A percentile compares a stretch with the other conserved stretches of the same genome.
Evolutionary conservation across 1,284 basidiomycete genomes (phyloP).

Genomic region (Tilletia walkeri): DNA sequence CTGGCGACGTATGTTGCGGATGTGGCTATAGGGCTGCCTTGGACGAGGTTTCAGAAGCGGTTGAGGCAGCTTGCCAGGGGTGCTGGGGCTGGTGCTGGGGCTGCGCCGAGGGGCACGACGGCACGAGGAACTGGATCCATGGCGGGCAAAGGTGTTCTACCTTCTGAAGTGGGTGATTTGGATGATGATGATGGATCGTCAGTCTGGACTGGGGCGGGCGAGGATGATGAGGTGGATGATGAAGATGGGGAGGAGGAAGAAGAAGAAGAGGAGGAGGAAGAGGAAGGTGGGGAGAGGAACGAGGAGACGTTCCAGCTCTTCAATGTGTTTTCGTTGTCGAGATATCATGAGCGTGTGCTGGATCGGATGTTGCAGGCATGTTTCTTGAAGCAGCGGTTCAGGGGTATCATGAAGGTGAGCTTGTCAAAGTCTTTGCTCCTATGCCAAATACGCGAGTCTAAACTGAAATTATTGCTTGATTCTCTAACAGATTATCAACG

Average conservation of each 20-base stretch:
- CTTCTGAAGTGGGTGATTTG: neutral
- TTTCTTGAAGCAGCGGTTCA: slow-evolving; percentile 35
- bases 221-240: slow-evolving; percentile 23
- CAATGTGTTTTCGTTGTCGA: slow-evolving; percentile 40
- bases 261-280: slow-evolving; percentile 28
- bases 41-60: slow-evolving; percentile 23
- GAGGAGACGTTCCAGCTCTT: slow-evolving; percentile 29
- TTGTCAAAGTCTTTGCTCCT: neutral
- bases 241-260: slow-evolving; percentile 28
- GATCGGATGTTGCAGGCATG: slow-evolving; percentile 38
- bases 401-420: slow-evolving; percentile 19
- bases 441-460: too few species aligned
- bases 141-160: slow-evolving; percentile 10
- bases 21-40: slow-evolving; percentile 29
- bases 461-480: neutral
- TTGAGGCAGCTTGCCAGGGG: slow-evolving; percentile 28
- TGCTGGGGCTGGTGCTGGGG: slow-evolving; percentile 7
- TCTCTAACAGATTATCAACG: slow-evolving; percentile 22
- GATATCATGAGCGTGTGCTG: slow-evolving; percentile 37
- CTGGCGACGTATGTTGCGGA: slow-evolving; percentile 27
- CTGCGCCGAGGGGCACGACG: neutral
- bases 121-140: neutral
- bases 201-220: too few species aligned
- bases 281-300: neutral
- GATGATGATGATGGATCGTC: neutral